Conservation (phyloP, 345 rosid genomes). For the Rhizophora apiculata region DNA sequence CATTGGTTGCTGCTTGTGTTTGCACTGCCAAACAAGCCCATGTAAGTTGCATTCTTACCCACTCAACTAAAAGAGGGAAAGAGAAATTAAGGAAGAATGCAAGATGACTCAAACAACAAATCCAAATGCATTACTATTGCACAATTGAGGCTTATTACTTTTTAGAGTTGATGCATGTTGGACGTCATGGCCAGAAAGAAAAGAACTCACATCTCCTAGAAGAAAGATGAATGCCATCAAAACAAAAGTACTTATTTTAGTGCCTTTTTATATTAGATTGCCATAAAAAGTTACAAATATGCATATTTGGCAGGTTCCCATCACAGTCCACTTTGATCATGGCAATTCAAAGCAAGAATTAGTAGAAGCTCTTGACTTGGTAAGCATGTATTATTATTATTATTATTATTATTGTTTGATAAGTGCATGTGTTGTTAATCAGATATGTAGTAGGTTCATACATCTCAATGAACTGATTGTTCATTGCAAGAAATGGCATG, state of each 20-base stretch:
- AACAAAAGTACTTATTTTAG: too few species aligned
- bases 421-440: background rate
- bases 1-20: conserved; percentile 79
- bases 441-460: background rate
- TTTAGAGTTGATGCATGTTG: too few species aligned
- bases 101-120: background rate
- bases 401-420: background rate
- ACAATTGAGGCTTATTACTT: too few species aligned
- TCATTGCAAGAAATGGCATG: conserved; percentile 1
- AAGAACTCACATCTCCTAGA: too few species aligned
- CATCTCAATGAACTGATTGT: conserved; percentile 2
- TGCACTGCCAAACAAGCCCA: conserved; percentile 81
- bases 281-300: background rate
- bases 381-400: conserved; percentile 27
- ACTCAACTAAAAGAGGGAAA: background rate
- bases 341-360: conserved; percentile 82
- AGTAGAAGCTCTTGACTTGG: conserved; percentile 71
- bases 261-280: too few species aligned
- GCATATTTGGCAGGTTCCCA: conserved; percentile 67
- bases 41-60: conserved; percentile 41
- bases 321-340: conserved; percentile 92
- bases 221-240: too few species aligned
- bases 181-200: too few species aligned
- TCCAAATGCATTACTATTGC: too few species aligned
- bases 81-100: background rate